Evolutionary conservation across 371 early-diverging fungal species (phyloP).

Genomic region (Rhizopus delemar): DNA sequence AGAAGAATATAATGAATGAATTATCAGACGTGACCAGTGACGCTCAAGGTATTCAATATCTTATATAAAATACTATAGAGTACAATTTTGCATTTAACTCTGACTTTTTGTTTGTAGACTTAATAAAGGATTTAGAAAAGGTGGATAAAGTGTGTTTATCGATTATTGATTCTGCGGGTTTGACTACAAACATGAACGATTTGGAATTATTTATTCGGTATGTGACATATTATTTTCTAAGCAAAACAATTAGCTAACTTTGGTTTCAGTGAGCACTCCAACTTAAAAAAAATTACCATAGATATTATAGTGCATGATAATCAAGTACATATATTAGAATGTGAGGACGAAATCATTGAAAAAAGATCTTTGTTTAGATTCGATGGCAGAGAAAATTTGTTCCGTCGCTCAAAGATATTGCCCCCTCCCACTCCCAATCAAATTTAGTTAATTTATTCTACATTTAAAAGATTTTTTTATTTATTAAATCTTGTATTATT

Average conservation of each 20-base stretch:
- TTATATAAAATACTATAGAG: conserved; percentile 4
- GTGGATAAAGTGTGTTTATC: conserved; percentile 13
- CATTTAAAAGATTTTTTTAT: too few relatives aligned
- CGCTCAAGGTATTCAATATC: conserved; percentile 17
- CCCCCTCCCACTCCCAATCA: too few relatives aligned
- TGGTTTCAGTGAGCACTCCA: conserved; percentile 16
- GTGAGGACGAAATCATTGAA: conserved; percentile 18
- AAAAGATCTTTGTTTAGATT: too few relatives aligned
- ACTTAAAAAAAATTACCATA: conserved; percentile 18
- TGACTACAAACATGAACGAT: conserved; percentile 22
- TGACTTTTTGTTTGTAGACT: conserved; percentile 21
- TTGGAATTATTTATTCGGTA: conserved; percentile 20
- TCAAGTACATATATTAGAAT: conserved; percentile 19
- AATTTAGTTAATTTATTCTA: too few relatives aligned
- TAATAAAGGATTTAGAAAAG: conserved; percentile 16
- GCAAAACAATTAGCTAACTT: conserved; percentile 22
- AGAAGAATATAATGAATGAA: conserved; percentile 7
- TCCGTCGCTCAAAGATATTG: too few relatives aligned
- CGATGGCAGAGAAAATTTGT: too few relatives aligned
- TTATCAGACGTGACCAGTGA: conserved; percentile 10
- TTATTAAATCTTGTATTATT: too few relatives aligned
- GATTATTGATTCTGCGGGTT: conserved; percentile 22
- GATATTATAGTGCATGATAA: conserved; percentile 24
- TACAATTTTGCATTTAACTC: conserved; percentile 9
- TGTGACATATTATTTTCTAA: conserved; percentile 14